Evolutionary conservation across 23 red algal genomes (phyloP).

Genomic region (Gracilaria gracilis): DNA sequence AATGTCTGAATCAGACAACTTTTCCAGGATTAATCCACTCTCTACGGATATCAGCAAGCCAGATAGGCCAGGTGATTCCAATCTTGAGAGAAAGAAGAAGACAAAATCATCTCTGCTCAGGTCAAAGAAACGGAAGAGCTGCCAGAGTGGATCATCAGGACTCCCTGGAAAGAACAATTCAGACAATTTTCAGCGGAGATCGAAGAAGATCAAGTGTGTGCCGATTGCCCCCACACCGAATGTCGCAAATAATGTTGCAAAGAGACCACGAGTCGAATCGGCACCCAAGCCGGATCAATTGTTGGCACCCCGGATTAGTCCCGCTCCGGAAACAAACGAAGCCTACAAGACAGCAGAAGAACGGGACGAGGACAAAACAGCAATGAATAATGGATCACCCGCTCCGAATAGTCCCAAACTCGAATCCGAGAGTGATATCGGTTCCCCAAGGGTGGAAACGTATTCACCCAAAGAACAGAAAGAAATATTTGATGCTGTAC

Average conservation of each 20-base stretch:
- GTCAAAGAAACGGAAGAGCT: constrained; percentile 10
- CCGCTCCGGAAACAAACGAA: neutral
- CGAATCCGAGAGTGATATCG: constrained; percentile 2
- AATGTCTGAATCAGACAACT: constrained; percentile 36
- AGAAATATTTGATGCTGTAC: constrained; percentile 72
- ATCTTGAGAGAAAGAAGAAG: neutral
- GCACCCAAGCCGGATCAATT: neutral
- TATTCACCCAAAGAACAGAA: constrained; percentile 63
- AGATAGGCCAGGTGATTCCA: neutral
- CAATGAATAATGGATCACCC: neutral
- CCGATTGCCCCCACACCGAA: constrained; percentile 10
- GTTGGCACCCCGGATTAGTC: neutral
- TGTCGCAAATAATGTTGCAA: neutral
- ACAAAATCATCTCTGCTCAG: neutral
- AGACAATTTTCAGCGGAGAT: neutral
- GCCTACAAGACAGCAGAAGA: neutral
- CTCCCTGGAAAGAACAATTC: neutral
- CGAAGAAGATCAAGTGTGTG: constrained; percentile 25
- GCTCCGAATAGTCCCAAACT: neutral
- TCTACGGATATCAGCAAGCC: constrained; percentile 6
- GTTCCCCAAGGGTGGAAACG: constrained; percentile 37
- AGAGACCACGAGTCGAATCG: neutral
- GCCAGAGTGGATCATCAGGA: neutral
- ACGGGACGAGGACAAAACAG: neutral
- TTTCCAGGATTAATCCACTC: neutral